phyloP scores from a whole-genome alignment of 148 eudicot genomes.

The Limonium bicolor region DNA sequence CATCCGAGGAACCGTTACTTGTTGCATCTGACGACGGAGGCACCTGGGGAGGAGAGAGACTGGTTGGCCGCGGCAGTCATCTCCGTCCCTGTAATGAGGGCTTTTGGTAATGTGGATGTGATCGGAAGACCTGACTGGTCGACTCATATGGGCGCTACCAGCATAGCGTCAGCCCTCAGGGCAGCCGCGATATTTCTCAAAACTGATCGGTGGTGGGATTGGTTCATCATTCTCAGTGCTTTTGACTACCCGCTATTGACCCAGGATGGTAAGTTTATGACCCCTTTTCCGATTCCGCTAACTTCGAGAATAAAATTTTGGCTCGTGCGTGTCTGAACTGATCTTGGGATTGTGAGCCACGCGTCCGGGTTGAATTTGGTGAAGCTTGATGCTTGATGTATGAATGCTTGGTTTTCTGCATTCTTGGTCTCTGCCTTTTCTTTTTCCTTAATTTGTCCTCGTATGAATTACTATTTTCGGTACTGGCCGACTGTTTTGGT shows the following conservation, averaged over 20 bases:
- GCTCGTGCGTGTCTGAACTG: no score
- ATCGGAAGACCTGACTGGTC: conserved; percentile 63
- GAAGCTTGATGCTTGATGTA: no score
- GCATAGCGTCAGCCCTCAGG: conserved; percentile 48
- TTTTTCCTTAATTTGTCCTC: no score
- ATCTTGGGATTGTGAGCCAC: no score
- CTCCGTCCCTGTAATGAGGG: conserved; percentile 42
- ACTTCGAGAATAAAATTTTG: no score
- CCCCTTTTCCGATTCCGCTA: no score
- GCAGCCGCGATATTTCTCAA: conserved; percentile 73
- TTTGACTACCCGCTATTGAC: conserved; percentile 80
- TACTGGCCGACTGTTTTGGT: no score
- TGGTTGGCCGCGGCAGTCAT: conserved; percentile 36
- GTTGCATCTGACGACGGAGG: conserved; percentile 63
- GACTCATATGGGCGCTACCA: conserved; percentile 71
- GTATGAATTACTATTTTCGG: no score
- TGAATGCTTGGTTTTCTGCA: no score
- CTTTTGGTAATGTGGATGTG: conserved; percentile 77
- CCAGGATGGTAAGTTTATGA: conserved; percentile 95
- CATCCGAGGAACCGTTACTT: conserved; percentile 82
- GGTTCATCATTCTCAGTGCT: conserved; percentile 81
- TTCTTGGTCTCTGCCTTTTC: no score
- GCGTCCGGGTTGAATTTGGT: no score
- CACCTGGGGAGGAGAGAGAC: conserved; percentile 39
- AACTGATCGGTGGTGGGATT: conserved; percentile 79